Percentiles rank a stretch among this genome's conserved stretches.
These are phyloP conservation scores for Penicillium longicatenatum DNA, from an alignment of 495 filamentous ascomycete species.

Conservation along the genomic window DNA sequence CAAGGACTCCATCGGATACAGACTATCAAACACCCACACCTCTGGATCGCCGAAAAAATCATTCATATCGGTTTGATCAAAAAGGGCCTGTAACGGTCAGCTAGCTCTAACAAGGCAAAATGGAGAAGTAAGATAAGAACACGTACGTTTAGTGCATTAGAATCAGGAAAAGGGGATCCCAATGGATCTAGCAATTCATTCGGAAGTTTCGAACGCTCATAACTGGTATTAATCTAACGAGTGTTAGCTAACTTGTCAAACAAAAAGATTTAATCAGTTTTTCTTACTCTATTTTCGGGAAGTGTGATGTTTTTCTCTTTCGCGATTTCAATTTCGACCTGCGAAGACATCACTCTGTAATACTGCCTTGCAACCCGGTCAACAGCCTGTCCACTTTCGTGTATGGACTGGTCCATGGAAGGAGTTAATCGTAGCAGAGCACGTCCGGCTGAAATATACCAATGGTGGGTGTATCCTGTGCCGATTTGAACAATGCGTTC, in stretches of 20 bases:
- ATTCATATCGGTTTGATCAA: slow-evolving; percentile 4
- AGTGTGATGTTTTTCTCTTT: slow-evolving; percentile 13
- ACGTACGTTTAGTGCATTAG: neutral
- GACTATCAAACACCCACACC: slow-evolving; percentile 27
- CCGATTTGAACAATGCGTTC: slow-evolving; percentile 30
- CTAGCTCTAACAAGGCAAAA: neutral
- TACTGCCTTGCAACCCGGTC: slow-evolving; percentile 25
- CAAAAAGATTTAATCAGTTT: neutral
- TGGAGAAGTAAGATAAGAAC: neutral
- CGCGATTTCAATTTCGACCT: slow-evolving; percentile 21
- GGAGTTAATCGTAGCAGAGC: slow-evolving; percentile 16
- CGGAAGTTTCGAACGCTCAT: neutral
- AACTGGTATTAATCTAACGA: neutral
- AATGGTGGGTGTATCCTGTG: slow-evolving; percentile 33
- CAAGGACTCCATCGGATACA: neutral
- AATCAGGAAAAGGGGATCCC: neutral
- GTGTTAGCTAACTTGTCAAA: neutral
- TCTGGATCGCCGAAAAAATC: slow-evolving; percentile 28
- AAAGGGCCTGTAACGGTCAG: neutral
- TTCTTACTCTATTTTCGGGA: slow-evolving; percentile 1
- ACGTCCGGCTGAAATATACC: slow-evolving; percentile 33
- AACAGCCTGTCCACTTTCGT: slow-evolving; percentile 26
- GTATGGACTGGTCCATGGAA: slow-evolving; percentile 2
- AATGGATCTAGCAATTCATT: neutral
- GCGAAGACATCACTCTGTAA: slow-evolving; percentile 20